phyloP scores from a whole-genome alignment of 2,329 filamentous ascomycete species.

The Aspergillus awamori region DNA sequence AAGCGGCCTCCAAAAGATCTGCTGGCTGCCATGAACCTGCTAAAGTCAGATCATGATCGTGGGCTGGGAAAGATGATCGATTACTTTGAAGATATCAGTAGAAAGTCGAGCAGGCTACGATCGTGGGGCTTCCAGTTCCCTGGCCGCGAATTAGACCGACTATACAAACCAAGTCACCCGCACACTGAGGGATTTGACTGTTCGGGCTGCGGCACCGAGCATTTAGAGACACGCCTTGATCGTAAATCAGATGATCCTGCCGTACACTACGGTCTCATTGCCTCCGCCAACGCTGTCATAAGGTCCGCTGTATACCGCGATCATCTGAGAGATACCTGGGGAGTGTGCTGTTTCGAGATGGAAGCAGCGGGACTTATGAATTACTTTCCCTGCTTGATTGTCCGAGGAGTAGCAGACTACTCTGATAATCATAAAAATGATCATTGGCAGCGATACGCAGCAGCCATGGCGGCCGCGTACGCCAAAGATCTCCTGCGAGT shows the following conservation, averaged over 20 bases:
- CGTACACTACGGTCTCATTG: slow-evolving; percentile 31
- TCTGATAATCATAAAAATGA: too few species aligned
- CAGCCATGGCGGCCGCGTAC: slow-evolving; percentile 20
- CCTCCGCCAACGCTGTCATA: slow-evolving; percentile 28
- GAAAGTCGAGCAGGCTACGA: too few species aligned
- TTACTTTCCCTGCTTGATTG: slow-evolving; percentile 22
- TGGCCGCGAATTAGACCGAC: too few species aligned
- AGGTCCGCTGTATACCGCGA: slow-evolving; percentile 23
- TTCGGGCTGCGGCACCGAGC: too few species aligned
- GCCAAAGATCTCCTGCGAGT: slow-evolving; percentile 19
- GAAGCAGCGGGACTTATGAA: slow-evolving; percentile 30
- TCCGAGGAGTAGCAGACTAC: too few species aligned
- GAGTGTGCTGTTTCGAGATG: slow-evolving; percentile 28
- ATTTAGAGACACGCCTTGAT: too few species aligned
- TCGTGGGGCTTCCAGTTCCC: too few species aligned
- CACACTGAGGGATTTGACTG: too few species aligned
- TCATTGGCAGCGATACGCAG: slow-evolving; percentile 22
- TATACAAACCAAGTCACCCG: too few species aligned
- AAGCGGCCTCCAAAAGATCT: not conserved
- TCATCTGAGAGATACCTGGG: slow-evolving; percentile 8
- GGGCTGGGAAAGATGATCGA: slow-evolving; percentile 5
- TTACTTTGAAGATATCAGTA: not conserved
- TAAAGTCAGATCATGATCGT: slow-evolving; percentile 6
- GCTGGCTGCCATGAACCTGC: slow-evolving; percentile 1
- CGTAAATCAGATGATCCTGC: not conserved